These are phyloP conservation scores for Populus tomentosa DNA, from an alignment of 441 rosid species.

Conservation along the genomic window DNA sequence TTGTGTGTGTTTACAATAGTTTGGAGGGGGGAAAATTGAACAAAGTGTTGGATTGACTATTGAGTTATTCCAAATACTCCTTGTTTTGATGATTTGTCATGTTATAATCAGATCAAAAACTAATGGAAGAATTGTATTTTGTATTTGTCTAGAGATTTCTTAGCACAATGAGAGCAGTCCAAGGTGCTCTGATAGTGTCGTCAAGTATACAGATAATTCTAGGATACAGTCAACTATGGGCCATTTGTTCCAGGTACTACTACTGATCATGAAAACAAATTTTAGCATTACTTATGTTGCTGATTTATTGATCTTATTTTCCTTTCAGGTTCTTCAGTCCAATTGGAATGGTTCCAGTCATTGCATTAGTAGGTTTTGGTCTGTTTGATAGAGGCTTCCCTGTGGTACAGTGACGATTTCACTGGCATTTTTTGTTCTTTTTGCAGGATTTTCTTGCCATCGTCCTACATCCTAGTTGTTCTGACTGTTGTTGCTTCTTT, in stretches of 20 bases:
- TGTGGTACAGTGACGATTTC: conserved; percentile 46
- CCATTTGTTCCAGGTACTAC: conserved; percentile 83
- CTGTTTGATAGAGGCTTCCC: conserved; percentile 99
- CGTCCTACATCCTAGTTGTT: neutral
- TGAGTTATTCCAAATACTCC: neutral
- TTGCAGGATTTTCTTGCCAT: neutral
- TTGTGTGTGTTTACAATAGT: neutral
- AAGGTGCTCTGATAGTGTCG: conserved; percentile 96
- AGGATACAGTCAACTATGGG: conserved; percentile 98
- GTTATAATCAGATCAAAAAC: neutral
- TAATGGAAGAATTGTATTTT: neutral
- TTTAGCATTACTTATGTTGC: neutral
- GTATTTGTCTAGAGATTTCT: conserved; percentile 63
- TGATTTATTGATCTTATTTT: neutral
- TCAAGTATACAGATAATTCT: conserved; percentile 94
- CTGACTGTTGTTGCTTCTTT: neutral
- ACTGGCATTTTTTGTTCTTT: neutral
- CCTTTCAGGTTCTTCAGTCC: conserved; percentile 95
- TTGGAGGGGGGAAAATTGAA: neutral
- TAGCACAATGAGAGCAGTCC: conserved; percentile 96
- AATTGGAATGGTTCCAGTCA: conserved; percentile 97
- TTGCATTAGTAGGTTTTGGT: conserved; percentile 91
- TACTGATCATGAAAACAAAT: conserved; percentile 14
- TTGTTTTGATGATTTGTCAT: neutral
- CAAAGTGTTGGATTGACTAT: neutral